A percentile compares a stretch with the other conserved stretches of the same genome.
phyloP scores from a whole-genome alignment of 1,284 basidiomycete species.

The Cryptococcus floricola region DNA sequence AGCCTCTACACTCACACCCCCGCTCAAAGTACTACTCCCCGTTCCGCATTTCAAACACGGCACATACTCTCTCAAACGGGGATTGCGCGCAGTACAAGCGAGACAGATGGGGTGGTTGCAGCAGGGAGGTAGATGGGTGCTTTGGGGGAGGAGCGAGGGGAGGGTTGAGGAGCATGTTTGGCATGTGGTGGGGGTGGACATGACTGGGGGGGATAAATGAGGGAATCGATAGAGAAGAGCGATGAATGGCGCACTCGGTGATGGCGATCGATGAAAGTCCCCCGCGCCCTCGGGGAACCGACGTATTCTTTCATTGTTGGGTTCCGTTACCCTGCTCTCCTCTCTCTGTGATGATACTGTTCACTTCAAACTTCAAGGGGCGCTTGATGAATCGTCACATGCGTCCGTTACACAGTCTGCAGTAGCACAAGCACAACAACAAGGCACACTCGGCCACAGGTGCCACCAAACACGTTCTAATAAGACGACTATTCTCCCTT shows the following conservation, averaged over 20 bases:
- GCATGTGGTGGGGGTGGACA: constrained; percentile 10
- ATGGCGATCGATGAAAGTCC: not conserved
- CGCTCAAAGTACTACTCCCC: constrained; percentile 10
- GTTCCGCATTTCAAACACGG: constrained; percentile 45
- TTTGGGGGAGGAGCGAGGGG: not conserved
- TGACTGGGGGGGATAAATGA: not conserved
- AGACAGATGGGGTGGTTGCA: constrained; percentile 38
- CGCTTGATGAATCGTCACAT: no score
- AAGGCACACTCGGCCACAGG: no score
- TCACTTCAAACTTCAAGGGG: no score
- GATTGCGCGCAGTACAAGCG: constrained; percentile 31
- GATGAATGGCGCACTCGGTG: not conserved
- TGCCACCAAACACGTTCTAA: no score
- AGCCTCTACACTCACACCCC: not conserved
- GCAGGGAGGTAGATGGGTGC: constrained; percentile 31
- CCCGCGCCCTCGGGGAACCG: no score
- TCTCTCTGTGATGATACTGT: no score
- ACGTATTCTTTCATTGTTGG: no score
- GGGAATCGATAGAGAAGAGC: no score
- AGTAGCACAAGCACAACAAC: no score
- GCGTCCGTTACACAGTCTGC: no score
- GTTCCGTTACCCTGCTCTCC: no score
- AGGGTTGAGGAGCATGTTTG: constrained; percentile 37
- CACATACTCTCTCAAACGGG: constrained; percentile 35
- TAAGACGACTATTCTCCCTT: no score